phyloP scores from a whole-genome alignment of 805 yeast genomes.

The Pichia sporocuriosa region DNA sequence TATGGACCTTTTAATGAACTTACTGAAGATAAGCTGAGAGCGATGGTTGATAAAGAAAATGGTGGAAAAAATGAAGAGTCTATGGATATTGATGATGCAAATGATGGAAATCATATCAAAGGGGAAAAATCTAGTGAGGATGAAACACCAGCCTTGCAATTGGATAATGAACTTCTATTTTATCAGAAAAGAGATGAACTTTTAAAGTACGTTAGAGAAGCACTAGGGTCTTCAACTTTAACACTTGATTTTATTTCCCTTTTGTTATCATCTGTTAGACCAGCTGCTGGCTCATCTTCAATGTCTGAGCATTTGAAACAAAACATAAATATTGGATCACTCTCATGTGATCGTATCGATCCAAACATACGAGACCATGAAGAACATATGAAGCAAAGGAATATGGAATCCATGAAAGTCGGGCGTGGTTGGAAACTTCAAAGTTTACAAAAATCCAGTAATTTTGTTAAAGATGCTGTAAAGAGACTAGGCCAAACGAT shows the following conservation, averaged over 20 bases:
- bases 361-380: constrained; percentile 19
- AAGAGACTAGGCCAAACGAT: constrained; percentile 47
- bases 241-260: constrained; percentile 84
- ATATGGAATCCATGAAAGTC: constrained; percentile 25
- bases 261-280: constrained; percentile 70
- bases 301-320: constrained; percentile 80
- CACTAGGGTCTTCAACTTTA: constrained; percentile 83
- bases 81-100: constrained; percentile 1
- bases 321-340: constrained; percentile 67
- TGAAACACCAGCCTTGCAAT: constrained; percentile 14
- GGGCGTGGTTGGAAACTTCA: constrained; percentile 83
- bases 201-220: constrained; percentile 47
- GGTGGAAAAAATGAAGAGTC: constrained; percentile 15
- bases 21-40: constrained; percentile 46
- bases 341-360: constrained; percentile 43
- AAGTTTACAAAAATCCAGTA: constrained; percentile 51
- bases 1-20: constrained; percentile 44
- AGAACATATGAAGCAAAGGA: constrained; percentile 12
- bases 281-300: constrained; percentile 79
- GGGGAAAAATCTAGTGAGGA: constrained; percentile 2
- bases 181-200: constrained; percentile 47
- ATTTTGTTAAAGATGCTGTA: constrained; percentile 45
- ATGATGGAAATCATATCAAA: background rate
- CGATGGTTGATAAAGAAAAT: constrained; percentile 34
- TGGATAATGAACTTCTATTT: constrained; percentile 33